These are phyloP conservation scores for Lasiodiplodia theobromae DNA, from an alignment of 2,329 filamentous ascomycete genomes.

Conservation along the genomic window DNA sequence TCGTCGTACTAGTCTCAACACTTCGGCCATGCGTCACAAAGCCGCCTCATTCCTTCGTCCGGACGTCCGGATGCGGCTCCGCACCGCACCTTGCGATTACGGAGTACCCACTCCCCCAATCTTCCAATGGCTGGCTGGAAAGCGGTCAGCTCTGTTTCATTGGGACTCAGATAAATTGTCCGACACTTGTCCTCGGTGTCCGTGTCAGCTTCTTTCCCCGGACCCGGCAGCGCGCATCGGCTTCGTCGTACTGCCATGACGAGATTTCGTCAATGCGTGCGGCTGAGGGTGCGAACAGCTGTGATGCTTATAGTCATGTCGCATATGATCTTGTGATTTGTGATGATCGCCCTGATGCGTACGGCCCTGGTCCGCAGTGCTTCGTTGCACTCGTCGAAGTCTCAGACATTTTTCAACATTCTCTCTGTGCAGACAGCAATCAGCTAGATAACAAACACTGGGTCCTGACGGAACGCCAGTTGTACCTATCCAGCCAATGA, in stretches of 20 bases:
- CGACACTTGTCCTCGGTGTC: neutral
- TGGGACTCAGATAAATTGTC: neutral
- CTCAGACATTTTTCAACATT: neutral
- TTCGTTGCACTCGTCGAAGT: neutral
- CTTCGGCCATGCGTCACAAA: neutral
- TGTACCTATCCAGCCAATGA: neutral
- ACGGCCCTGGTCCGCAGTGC: neutral
- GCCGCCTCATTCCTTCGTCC: neutral
- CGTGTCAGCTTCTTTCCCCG: neutral
- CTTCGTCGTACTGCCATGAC: neutral
- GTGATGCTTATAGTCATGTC: neutral
- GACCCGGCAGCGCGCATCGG: neutral
- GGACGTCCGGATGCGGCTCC: conserved; percentile 1
- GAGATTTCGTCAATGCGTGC: neutral
- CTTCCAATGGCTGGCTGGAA: neutral
- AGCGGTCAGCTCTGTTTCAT: neutral
- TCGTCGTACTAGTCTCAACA: neutral
- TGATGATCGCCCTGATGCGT: neutral
- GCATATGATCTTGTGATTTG: neutral
- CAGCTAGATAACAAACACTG: neutral
- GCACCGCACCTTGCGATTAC: neutral
- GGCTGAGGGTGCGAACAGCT: neutral
- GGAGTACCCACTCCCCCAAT: neutral
- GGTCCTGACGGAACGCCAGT: neutral
- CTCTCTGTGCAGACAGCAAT: no score